A percentile compares a stretch with the other conserved stretches of the same genome.
Conservation (phyloP, 2,329 filamentous ascomycete genomes). For the Seiridium unicorne region DNA sequence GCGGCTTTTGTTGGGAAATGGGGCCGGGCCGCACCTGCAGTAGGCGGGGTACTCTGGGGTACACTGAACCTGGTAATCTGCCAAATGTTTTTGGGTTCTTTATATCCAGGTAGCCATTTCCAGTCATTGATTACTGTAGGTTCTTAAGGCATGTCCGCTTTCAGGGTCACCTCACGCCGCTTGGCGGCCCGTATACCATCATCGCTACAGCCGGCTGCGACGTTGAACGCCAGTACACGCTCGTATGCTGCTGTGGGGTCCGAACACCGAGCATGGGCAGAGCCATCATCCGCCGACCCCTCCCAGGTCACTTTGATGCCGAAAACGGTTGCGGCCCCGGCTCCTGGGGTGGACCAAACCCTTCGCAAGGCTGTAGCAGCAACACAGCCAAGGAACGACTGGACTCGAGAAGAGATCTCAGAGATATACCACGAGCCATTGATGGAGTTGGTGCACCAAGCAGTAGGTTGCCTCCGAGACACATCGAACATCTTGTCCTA, state of each 20-base stretch:
- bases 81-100: no score
- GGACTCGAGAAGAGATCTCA: slow-evolving; percentile 79
- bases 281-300: background rate
- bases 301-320: background rate
- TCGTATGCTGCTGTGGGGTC: slow-evolving; percentile 1
- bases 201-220: background rate
- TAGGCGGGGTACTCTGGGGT: background rate
- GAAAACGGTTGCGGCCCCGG: background rate
- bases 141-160: background rate
- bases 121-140: no score
- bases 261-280: background rate
- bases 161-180: background rate
- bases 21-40: background rate
- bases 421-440: slow-evolving; percentile 80
- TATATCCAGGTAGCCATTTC: no score
- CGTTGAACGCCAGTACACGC: background rate
- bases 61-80: no score
- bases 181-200: background rate
- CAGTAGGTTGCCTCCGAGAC: slow-evolving; percentile 50
- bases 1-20: background rate
- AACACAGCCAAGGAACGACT: slow-evolving; percentile 64
- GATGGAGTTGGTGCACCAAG: slow-evolving; percentile 74
- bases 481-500: background rate
- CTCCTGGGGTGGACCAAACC: slow-evolving; percentile 18
- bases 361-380: slow-evolving; percentile 57